These are phyloP conservation scores for Cyclotella distinguenda DNA, from an alignment of 108 stramenopile genomes.

Conservation along the genomic window DNA sequence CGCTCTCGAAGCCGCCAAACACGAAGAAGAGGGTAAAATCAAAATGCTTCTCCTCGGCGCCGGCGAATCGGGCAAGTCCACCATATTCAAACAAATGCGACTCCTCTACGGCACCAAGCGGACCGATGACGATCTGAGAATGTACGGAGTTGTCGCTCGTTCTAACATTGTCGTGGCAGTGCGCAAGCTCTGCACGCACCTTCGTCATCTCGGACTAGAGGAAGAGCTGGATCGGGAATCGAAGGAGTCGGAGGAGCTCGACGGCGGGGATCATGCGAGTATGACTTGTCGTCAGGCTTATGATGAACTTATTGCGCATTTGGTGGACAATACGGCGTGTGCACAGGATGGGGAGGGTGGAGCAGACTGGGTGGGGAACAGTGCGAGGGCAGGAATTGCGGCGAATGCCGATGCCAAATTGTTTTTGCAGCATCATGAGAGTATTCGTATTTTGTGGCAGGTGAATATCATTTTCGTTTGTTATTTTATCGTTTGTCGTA, in stretches of 20 bases:
- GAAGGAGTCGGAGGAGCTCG: constrained; percentile 27
- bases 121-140: constrained; percentile 74
- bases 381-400: constrained; percentile 74
- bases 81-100: constrained; percentile 96
- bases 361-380: constrained; percentile 87
- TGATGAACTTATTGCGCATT: constrained; percentile 47
- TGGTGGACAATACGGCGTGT: constrained; percentile 69
- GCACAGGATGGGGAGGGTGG: constrained; percentile 35
- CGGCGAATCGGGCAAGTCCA: constrained; percentile 98
- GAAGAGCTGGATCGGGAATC: constrained; percentile 66
- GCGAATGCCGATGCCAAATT: constrained; percentile 85
- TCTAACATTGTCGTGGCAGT: constrained; percentile 80
- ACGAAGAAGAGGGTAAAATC: constrained; percentile 63
- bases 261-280: constrained; percentile 34
- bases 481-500: constrained; percentile 13
- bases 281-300: constrained; percentile 75
- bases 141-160: constrained; percentile 86
- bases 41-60: constrained; percentile 98
- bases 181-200: constrained; percentile 69
- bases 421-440: constrained; percentile 75
- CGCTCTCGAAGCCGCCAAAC: constrained; percentile 24
- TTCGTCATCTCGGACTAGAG: constrained; percentile 66
- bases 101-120: constrained; percentile 71
- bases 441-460: constrained; percentile 82
- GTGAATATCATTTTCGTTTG: too few relatives aligned